Evolutionary conservation across 306 rosid genomes (phyloP), one percentile per base, ranked within the genome.

Genomic region (Fagus crenata): DNA sequence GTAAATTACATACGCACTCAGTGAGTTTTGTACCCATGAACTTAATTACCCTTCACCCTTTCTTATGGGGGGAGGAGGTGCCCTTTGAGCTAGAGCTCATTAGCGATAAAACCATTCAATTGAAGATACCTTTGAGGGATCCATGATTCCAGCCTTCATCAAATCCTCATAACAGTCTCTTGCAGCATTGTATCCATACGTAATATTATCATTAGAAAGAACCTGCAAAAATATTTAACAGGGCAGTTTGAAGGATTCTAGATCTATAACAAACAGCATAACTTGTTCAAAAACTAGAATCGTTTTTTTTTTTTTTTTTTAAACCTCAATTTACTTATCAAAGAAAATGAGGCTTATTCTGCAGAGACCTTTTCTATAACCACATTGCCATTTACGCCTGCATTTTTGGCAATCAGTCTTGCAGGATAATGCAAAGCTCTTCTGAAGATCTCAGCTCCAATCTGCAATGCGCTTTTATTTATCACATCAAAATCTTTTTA

Each of bases 391-490:
- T 92, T 94, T 64, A 81, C 92, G 65, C 97, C 97, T 6, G 98
- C 97, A 79, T 94, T 94, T 85, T 92, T 94, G 1, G 98, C 96
- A 78, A 94, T 94, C 75, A 89, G 74, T 84, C 90, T 88, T 13
- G 89, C 78, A 42, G 97, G 98, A 77, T 92, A 94, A 82, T 88
- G 82, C 87, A 94, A 80, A 77, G 96, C 95, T 83, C 86, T 90
- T 83, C 71, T 90, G 86, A 94, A 90, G 72, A 92, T 92, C 78
- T 90, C 97, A 63, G 98, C 98, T 82, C 98, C 98, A 80, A 92
- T 88, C 98, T 94, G 91, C 67, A 31, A 5, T 61, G 37, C 51
- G 49, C 72, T 58, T 36, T 41, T 56, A 49, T 61, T 54, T 33
- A 76, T 32, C 77, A 61, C 46, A 53, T 71, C 67, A 73, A 1